Percentiles rank a stretch among this genome's conserved stretches.
Conservation (phyloP, 495 filamentous ascomycete genomes). For the Daldinia decipiens region DNA sequence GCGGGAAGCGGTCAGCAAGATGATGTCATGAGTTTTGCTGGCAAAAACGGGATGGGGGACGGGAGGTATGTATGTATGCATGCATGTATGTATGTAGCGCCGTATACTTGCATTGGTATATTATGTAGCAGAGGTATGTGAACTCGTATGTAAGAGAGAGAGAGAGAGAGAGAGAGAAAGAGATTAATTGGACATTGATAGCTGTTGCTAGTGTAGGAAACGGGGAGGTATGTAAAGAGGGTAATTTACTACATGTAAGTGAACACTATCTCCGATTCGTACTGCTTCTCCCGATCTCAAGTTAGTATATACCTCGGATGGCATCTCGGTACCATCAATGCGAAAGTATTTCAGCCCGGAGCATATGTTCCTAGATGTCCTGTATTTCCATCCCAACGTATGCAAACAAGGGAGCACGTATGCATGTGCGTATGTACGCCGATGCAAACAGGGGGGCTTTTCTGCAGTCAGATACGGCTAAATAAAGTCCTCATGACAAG, state of each 20-base stretch:
- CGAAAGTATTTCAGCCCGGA: too few species aligned
- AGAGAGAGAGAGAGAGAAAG: too few species aligned
- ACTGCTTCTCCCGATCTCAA: conserved; percentile 10
- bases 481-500: neutral
- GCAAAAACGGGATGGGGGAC: neutral
- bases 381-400: neutral
- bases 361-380: neutral
- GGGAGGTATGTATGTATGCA: neutral
- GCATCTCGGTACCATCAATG: neutral
- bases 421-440: neutral
- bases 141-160: too few species aligned
- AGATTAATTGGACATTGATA: too few species aligned
- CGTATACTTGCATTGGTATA: too few species aligned
- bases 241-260: too few species aligned
- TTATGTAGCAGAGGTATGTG: too few species aligned
- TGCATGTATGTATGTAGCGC: neutral
- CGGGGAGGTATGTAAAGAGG: too few species aligned
- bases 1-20: conserved; percentile 37
- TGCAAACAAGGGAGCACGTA: neutral
- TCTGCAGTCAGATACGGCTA: neutral
- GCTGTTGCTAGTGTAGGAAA: too few species aligned
- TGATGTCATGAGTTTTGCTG: conserved; percentile 35
- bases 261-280: conserved; percentile 8
- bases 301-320: neutral
- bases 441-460: neutral